Evolutionary conservation across 306 rosid species (phyloP).

Genomic region (Lagenaria siceraria): DNA sequence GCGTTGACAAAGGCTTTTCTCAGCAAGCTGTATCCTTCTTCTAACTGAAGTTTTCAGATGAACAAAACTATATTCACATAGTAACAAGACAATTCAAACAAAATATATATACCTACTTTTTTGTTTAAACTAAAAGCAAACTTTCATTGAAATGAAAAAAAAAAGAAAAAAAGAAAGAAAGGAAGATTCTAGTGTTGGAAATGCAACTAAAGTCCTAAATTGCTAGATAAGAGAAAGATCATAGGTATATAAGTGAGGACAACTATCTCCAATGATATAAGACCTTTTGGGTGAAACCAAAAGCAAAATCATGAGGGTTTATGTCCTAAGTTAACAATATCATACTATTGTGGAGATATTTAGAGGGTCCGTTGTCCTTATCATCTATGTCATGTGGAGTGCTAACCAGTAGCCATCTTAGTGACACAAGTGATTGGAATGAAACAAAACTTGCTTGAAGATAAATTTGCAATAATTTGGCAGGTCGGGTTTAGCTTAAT

Average conservation of each 20-base stretch:
- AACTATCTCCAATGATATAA: too few species aligned
- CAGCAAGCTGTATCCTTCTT: conserved; percentile 52
- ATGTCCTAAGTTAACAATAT: too few species aligned
- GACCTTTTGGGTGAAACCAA: too few species aligned
- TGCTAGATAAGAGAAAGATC: too few species aligned
- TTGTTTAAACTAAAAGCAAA: background rate
- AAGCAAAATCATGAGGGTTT: too few species aligned
- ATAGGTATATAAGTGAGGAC: too few species aligned
- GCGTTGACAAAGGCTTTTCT: conserved; percentile 39
- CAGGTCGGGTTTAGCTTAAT: background rate
- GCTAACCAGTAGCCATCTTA: background rate
- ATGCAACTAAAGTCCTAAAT: too few species aligned
- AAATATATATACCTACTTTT: background rate
- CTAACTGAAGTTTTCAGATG: conserved; percentile 48
- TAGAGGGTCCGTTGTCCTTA: too few species aligned
- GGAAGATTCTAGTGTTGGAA: too few species aligned
- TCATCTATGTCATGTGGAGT: background rate
- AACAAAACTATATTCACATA: background rate
- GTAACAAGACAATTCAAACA: conserved; percentile 6
- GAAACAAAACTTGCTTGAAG: background rate
- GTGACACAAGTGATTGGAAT: background rate
- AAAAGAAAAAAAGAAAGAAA: background rate
- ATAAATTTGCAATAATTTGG: background rate
- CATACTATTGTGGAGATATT: too few species aligned
- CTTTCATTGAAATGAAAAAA: background rate